Percentiles rank a stretch among this genome's conserved stretches.
These are phyloP conservation scores for Xylariaceae sp. DNA, from an alignment of 2,329 filamentous ascomycete genomes.

Conservation along the genomic window DNA sequence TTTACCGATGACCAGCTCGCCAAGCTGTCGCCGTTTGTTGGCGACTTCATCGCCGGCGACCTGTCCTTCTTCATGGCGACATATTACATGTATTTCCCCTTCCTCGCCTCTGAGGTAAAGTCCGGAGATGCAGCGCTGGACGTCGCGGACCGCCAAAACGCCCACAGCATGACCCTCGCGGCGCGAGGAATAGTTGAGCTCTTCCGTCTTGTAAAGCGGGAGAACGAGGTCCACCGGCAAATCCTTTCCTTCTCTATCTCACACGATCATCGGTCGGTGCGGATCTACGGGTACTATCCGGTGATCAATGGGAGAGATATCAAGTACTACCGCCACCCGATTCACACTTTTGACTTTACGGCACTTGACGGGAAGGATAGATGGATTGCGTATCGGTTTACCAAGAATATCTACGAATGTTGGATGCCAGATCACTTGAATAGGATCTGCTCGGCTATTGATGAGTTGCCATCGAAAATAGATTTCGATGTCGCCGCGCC, in stretches of 20 bases:
- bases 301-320: slow-evolving; percentile 32
- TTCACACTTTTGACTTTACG: slow-evolving; percentile 34
- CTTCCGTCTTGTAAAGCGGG: slow-evolving; percentile 35
- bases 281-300: slow-evolving; percentile 42
- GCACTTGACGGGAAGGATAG: slow-evolving; percentile 32
- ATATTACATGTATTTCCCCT: slow-evolving; percentile 48
- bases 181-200: slow-evolving; percentile 39
- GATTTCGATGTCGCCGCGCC: slow-evolving; percentile 7
- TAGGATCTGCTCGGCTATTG: slow-evolving; percentile 37
- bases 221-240: slow-evolving; percentile 38
- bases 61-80: slow-evolving; percentile 44
- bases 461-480: slow-evolving; percentile 27
- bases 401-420: slow-evolving; percentile 35
- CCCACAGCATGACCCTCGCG: slow-evolving; percentile 41
- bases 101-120: slow-evolving; percentile 48
- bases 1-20: slow-evolving; percentile 43
- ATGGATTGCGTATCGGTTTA: slow-evolving; percentile 38
- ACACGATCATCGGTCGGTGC: slow-evolving; percentile 31
- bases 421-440: slow-evolving; percentile 37
- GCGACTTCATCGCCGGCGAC: slow-evolving; percentile 30
- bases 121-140: slow-evolving; percentile 38
- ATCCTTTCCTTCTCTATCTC: slow-evolving; percentile 45
- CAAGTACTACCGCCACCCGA: slow-evolving; percentile 39
- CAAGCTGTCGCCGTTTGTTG: slow-evolving; percentile 40
- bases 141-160: slow-evolving; percentile 39